Base-by-base conservation (phyloP, 2,329 filamentous ascomycete genomes). In the Penicillium sp. region DNA sequence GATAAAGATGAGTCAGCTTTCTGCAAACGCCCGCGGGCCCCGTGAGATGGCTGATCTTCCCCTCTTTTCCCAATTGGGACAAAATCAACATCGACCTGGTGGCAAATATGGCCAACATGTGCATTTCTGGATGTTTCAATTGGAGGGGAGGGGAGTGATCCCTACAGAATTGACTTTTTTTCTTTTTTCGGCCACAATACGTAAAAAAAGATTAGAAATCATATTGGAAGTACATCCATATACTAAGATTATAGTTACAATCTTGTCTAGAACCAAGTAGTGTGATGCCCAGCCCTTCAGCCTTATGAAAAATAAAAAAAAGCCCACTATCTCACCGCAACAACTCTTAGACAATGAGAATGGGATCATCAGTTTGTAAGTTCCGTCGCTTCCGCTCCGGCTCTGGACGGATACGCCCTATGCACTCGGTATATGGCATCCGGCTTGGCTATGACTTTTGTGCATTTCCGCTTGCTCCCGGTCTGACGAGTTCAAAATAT, bases 391-490 rank as follows among this genome's bases (percentile, higher is more conserved):
- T 65, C 62, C 65, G 60, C 51, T 60, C 59, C 63, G 63, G 67
- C 64, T 59, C 31, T 43, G 52, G 55, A 56, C 67, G 67, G 67
- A 69, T 67, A 38, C n/a, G 62, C 52, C n/a, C 9, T 42, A 55
- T 41, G 56, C n/a, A 58, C 15, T 57, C 42, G 33, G 53, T 55
- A n/a, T 38, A 65, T 62, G 40, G 63, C 68, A 65, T 69, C 60
- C 69, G 65, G 60, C 57, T 58, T 67, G 61, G 62, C 67, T 58
- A 62, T 57, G 43, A 31, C 37, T 61, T 56, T 54, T 62, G 50
- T 58, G 46, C 58, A 58, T 63, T 62, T 66, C 64, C 64, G 65
- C 62, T 64, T 58, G 59, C 54, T 71, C 64, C 68, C 70, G 68
- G 67, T 63, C 58, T 66, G 38, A 59, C 58, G 63, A 52, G 61